A percentile compares a stretch with the other conserved stretches of the same genome.
phyloP scores from a whole-genome alignment of 768 basidiomycete genomes.

The Collybia sordida region DNA sequence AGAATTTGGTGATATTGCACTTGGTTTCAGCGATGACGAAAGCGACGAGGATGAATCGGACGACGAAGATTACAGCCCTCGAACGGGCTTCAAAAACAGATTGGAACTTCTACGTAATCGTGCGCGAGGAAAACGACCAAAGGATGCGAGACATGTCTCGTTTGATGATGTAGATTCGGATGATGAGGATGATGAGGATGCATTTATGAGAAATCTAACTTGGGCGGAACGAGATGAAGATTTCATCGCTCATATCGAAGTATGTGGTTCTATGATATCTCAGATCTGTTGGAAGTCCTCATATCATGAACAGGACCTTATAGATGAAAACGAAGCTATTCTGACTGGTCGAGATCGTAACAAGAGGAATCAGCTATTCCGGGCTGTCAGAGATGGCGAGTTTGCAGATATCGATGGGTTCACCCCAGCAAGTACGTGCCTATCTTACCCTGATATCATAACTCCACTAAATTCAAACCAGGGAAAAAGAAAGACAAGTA shows the following conservation, averaged over 20 bases:
- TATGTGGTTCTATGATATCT: constrained; percentile 22
- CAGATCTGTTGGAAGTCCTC: neutral
- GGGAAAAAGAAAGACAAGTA: constrained; percentile 52
- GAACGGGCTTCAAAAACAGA: constrained; percentile 45
- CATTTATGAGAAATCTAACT: constrained; percentile 17
- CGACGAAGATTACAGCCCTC: constrained; percentile 36
- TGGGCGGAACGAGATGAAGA: constrained; percentile 58
- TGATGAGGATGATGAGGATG: constrained; percentile 30
- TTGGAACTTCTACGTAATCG: constrained; percentile 37
- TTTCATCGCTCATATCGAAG: constrained; percentile 55
- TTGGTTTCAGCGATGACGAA: constrained; percentile 29
- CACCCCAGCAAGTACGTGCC: constrained; percentile 51
- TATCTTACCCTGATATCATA: neutral
- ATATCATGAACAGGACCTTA: constrained; percentile 41
- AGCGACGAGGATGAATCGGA: constrained; percentile 35
- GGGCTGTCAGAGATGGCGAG: constrained; percentile 56
- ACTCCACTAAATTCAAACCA: constrained; percentile 11
- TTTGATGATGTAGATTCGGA: constrained; percentile 29
- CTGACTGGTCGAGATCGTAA: constrained; percentile 44
- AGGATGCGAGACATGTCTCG: constrained; percentile 18
- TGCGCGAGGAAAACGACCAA: constrained; percentile 21
- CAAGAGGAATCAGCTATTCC: constrained; percentile 55
- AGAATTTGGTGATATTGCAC: constrained; percentile 24
- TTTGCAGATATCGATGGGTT: constrained; percentile 42
- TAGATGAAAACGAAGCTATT: constrained; percentile 60